Evolutionary conservation across 192 early-diverging fungal species (phyloP).

Genomic region (Chytriomyces hyalinus): DNA sequence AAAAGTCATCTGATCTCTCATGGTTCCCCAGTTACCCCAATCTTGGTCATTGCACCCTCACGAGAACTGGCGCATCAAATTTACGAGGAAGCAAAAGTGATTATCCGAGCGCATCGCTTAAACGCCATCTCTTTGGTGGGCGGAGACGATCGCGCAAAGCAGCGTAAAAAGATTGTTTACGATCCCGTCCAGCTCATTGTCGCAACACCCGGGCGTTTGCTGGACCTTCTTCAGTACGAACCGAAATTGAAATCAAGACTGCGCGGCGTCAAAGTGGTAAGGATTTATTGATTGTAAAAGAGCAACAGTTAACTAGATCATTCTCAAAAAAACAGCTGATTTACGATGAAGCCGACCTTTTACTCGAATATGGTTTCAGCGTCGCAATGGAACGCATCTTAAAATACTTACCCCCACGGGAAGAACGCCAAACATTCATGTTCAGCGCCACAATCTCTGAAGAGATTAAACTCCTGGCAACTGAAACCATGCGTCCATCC

Average conservation of each 20-base stretch:
- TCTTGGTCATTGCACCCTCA: slow-evolving; percentile 84
- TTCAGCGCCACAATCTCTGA: slow-evolving; percentile 89
- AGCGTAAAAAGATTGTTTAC: slow-evolving; percentile 40
- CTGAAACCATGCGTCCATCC: slow-evolving; percentile 85
- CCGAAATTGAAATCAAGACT: slow-evolving; percentile 23
- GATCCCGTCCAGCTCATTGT: slow-evolving; percentile 73
- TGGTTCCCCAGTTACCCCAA: slow-evolving; percentile 11
- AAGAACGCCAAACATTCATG: slow-evolving; percentile 83
- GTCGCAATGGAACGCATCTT: slow-evolving; percentile 1
- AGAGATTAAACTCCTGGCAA: slow-evolving; percentile 84
- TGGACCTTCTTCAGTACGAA: slow-evolving; percentile 81
- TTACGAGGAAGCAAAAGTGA: slow-evolving; percentile 74
- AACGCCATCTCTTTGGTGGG: slow-evolving; percentile 81
- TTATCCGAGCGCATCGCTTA: slow-evolving; percentile 54
- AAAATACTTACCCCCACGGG: slow-evolving; percentile 65
- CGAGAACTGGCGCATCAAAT: slow-evolving; percentile 94
- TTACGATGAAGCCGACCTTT: slow-evolving; percentile 93
- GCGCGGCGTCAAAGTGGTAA: slow-evolving; percentile 18
- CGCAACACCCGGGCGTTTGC: slow-evolving; percentile 90
- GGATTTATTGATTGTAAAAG: neutral
- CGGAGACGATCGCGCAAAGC: slow-evolving; percentile 81
- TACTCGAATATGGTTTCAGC: slow-evolving; percentile 67
- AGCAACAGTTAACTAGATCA: neutral
- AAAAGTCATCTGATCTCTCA: neutral
- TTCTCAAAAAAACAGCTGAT: slow-evolving; percentile 59